A percentile compares a stretch with the other conserved stretches of the same genome.
Evolutionary conservation across 2,329 filamentous ascomycete genomes (phyloP).

Genomic region (Ceratocystis cubensis): DNA sequence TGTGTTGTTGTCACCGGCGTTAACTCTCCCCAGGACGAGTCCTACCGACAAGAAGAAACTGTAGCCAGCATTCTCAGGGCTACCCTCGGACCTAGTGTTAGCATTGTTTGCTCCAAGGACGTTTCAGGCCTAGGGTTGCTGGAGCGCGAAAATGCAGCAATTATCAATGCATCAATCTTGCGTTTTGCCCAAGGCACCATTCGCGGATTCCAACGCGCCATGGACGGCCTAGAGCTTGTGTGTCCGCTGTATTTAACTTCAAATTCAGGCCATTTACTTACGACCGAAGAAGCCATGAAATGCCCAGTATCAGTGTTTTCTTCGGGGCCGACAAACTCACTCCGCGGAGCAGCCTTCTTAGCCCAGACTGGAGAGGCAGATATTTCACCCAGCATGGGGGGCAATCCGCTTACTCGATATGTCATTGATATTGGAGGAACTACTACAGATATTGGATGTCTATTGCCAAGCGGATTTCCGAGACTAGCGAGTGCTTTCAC

Average conservation of each 20-base stretch:
- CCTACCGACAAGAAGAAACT: constrained; percentile 39
- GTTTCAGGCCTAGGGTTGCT: constrained; percentile 32
- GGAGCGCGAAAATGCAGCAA: constrained; percentile 41
- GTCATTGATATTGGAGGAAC: constrained; percentile 25
- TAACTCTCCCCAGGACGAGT: constrained; percentile 45
- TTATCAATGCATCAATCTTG: constrained; percentile 41
- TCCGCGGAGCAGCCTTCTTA: constrained; percentile 24
- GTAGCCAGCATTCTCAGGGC: constrained; percentile 34
- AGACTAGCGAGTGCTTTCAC: constrained; percentile 24
- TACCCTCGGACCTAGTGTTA: constrained; percentile 25
- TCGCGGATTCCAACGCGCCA: constrained; percentile 34
- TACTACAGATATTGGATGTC: constrained; percentile 23
- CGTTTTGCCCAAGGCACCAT: constrained; percentile 37
- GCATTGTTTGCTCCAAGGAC: constrained; percentile 26
- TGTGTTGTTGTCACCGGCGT: constrained; percentile 44
- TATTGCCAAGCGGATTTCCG: constrained; percentile 24
- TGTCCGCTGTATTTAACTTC: constrained; percentile 37
- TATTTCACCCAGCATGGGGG: constrained; percentile 7
- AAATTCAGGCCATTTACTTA: constrained; percentile 34
- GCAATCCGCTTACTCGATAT: constrained; percentile 22
- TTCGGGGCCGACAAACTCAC: constrained; percentile 25
- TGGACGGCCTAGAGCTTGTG: constrained; percentile 31
- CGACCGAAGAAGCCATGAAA: constrained; percentile 23
- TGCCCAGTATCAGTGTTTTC: constrained; percentile 24
- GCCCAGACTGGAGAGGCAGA: neutral